phyloP scores from a whole-genome alignment of 2,329 filamentous ascomycete species.

The Apiospora rasikravindrae region DNA sequence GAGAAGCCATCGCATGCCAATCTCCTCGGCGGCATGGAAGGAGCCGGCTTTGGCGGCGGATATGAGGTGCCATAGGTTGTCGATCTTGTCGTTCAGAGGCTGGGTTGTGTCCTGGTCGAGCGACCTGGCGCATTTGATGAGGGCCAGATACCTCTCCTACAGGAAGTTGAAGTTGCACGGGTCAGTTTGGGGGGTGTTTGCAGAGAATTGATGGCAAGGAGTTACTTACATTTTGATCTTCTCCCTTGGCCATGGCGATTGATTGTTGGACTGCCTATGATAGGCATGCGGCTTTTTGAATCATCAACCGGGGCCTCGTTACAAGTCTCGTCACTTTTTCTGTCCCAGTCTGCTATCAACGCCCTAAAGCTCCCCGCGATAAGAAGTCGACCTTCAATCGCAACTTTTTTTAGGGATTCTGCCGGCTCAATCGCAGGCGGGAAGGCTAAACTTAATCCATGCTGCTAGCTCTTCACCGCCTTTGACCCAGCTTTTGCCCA shows the following conservation, averaged over 20 bases:
- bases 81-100: slow-evolving; percentile 52
- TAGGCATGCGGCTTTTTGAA: background rate
- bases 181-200: background rate
- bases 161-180: background rate
- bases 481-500: background rate
- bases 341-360: background rate
- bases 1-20: slow-evolving; percentile 66
- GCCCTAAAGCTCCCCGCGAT: slow-evolving; percentile 11
- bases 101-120: slow-evolving; percentile 57
- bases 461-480: background rate
- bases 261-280: background rate
- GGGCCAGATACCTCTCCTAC: slow-evolving; percentile 41
- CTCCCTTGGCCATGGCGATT: slow-evolving; percentile 10
- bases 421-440: background rate
- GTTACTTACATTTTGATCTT: slow-evolving; percentile 21
- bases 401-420: slow-evolving; percentile 7
- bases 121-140: slow-evolving; percentile 59
- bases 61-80: slow-evolving; percentile 55
- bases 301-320: background rate
- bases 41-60: slow-evolving; percentile 45
- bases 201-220: background rate
- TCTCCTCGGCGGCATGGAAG: slow-evolving; percentile 61
- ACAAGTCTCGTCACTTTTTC: slow-evolving; percentile 1
- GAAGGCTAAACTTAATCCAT: slow-evolving; percentile 5
- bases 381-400: background rate